Evolutionary conservation across 345 rosid species (phyloP).

Genomic region (Acer negundo): DNA sequence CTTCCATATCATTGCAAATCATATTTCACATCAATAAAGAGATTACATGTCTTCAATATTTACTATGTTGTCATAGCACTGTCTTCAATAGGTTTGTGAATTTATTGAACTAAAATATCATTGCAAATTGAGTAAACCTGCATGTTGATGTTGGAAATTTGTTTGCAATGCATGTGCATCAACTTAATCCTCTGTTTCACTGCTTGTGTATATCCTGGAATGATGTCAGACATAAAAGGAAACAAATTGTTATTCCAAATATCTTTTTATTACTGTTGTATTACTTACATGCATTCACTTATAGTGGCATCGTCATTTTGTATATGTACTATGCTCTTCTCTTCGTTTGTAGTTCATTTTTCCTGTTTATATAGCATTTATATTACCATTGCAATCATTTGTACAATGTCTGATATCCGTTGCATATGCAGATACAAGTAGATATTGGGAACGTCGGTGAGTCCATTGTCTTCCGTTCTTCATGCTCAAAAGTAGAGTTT

Average conservation of each 20-base stretch:
- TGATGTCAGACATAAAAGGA: neutral
- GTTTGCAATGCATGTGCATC: neutral
- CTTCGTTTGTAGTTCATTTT: neutral
- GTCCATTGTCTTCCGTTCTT: slow-evolving; percentile 67
- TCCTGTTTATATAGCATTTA: neutral
- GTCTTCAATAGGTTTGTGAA: neutral
- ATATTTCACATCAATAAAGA: too few species aligned
- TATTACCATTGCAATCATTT: slow-evolving; percentile 8
- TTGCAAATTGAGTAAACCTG: neutral
- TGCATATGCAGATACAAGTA: slow-evolving; percentile 66
- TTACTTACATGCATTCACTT: neutral
- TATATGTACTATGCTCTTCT: neutral
- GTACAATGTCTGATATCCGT: slow-evolving; percentile 14
- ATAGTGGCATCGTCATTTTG: neutral
- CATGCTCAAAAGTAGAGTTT: slow-evolving; percentile 70
- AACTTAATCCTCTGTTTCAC: too few species aligned
- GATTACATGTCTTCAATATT: neutral
- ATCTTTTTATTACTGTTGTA: neutral
- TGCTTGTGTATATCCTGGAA: too few species aligned
- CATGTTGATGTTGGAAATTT: neutral
- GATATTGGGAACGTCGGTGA: slow-evolving; percentile 58
- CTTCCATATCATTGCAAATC: too few species aligned
- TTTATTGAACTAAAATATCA: neutral
- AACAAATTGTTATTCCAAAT: neutral
- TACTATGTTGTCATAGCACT: neutral